phyloP scores from a whole-genome alignment of 2,329 filamentous ascomycete species.

The Acarospora socialis region DNA sequence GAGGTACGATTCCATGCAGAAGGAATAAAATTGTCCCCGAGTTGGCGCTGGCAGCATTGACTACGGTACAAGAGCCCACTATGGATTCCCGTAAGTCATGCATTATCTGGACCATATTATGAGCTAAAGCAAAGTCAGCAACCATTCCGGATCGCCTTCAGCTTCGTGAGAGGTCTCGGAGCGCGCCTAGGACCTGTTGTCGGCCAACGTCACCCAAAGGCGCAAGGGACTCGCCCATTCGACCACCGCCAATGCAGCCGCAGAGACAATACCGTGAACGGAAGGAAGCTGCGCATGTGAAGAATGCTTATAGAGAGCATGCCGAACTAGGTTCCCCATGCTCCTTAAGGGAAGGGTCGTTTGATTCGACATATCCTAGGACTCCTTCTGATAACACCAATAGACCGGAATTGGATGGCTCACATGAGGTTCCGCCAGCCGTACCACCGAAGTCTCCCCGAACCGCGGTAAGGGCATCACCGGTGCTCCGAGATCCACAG shows the following conservation, averaged over 20 bases:
- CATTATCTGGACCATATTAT: neutral
- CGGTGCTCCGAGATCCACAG: conserved; percentile 4
- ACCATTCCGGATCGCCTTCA: conserved; percentile 19
- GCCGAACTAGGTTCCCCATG: no score
- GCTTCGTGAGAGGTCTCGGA: conserved; percentile 17
- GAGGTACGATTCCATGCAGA: no score
- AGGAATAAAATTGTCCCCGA: no score
- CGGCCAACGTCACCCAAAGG: conserved; percentile 8
- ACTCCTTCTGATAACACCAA: neutral
- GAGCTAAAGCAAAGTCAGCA: conserved; percentile 12
- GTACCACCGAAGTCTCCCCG: conserved; percentile 20
- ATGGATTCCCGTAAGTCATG: conserved; percentile 19
- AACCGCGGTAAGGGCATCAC: conserved; percentile 9
- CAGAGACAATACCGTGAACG: conserved; percentile 5
- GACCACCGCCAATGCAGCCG: conserved; percentile 9
- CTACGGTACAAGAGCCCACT: no score
- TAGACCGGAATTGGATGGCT: neutral
- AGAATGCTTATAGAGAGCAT: no score
- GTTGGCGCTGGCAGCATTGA: no score
- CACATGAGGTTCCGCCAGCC: conserved; percentile 6
- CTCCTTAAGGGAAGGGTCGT: neutral
- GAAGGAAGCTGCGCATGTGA: no score
- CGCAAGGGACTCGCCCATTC: conserved; percentile 8
- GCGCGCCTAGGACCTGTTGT: conserved; percentile 14
- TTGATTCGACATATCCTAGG: neutral